These are phyloP conservation scores for Tetrapyrgos nigripes DNA, from an alignment of 1,284 basidiomycete species.

Conservation along the genomic window DNA sequence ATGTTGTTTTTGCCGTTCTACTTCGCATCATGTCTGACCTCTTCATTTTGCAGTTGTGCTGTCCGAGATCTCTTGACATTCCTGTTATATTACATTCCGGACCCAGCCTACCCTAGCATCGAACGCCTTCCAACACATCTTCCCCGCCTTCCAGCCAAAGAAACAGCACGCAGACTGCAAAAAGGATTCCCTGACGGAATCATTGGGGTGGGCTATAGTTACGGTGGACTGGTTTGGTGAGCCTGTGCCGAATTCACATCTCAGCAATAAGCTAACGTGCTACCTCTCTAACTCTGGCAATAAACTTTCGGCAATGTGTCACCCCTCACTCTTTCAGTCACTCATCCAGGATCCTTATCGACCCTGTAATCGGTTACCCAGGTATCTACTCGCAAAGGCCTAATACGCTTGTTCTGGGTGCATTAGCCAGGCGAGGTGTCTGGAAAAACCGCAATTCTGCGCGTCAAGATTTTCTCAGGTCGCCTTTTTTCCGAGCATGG, in stretches of 20 bases:
- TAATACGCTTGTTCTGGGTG: conserved; percentile 43
- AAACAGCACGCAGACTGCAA: conserved; percentile 45
- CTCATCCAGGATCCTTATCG: conserved; percentile 85
- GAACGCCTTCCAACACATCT: conserved; percentile 62
- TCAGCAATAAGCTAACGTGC: conserved; percentile 14
- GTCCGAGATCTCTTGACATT: conserved; percentile 77
- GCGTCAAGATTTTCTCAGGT: conserved; percentile 52
- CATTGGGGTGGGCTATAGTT: conserved; percentile 82
- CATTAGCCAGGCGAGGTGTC: conserved; percentile 64
- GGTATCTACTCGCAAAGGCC: conserved; percentile 15
- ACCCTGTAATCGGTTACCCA: conserved; percentile 72
- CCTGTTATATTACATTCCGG: conserved; percentile 63
- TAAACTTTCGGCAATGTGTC: conserved; percentile 61
- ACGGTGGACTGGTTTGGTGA: conserved; percentile 77
- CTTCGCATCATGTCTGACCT: background rate
- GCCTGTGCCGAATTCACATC: conserved; percentile 26
- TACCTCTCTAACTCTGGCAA: background rate
- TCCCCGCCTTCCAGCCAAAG: conserved; percentile 46
- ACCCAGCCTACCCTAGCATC: conserved; percentile 41
- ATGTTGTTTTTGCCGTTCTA: conserved; percentile 28
- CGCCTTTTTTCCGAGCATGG: conserved; percentile 80
- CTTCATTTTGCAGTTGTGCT: conserved; percentile 54
- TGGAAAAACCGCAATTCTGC: conserved; percentile 78
- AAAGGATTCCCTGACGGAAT: too few relatives aligned
- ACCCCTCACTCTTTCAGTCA: conserved; percentile 74